Conservation (phyloP, 768 basidiomycete genomes). For the Scleroderma bovista region DNA sequence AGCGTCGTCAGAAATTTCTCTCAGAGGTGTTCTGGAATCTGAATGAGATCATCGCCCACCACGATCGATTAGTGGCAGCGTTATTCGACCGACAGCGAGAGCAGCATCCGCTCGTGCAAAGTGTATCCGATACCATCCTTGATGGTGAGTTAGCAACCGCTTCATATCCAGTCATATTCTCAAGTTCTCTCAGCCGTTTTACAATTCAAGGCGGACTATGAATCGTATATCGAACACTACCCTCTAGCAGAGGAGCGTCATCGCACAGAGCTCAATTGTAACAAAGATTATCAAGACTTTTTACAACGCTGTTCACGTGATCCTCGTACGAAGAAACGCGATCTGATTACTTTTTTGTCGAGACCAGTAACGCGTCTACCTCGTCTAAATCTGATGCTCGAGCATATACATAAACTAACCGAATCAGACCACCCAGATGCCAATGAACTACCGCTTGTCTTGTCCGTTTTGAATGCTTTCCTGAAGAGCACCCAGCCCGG, state of each 20-base stretch:
- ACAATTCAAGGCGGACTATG: constrained; percentile 61
- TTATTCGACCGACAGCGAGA: constrained; percentile 81
- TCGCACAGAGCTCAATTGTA: constrained; percentile 67
- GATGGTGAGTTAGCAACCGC: constrained; percentile 46
- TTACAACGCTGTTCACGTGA: constrained; percentile 57
- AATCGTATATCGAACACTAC: constrained; percentile 83
- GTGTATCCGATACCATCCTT: constrained; percentile 81
- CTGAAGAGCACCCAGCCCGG: constrained; percentile 87
- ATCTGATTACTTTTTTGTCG: constrained; percentile 76
- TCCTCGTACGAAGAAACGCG: constrained; percentile 65
- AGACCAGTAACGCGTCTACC: constrained; percentile 88
- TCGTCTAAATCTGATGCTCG: constrained; percentile 67
- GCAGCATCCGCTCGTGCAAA: constrained; percentile 77
- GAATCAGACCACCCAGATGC: constrained; percentile 74
- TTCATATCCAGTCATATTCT: constrained; percentile 9
- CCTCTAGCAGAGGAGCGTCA: constrained; percentile 81
- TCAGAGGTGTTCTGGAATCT: constrained; percentile 83
- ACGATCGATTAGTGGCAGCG: constrained; percentile 60
- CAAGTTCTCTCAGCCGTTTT: constrained; percentile 25
- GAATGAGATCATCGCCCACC: constrained; percentile 57
- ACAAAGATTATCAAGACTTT: constrained; percentile 62
- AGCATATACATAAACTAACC: constrained; percentile 62
- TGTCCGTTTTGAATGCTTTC: constrained; percentile 61
- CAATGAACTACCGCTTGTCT: constrained; percentile 68
- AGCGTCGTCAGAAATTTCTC: constrained; percentile 60